A percentile compares a stretch with the other conserved stretches of the same genome.
phyloP scores from a whole-genome alignment of 2,329 filamentous ascomycete genomes.

The Aspergillus sp. region DNA sequence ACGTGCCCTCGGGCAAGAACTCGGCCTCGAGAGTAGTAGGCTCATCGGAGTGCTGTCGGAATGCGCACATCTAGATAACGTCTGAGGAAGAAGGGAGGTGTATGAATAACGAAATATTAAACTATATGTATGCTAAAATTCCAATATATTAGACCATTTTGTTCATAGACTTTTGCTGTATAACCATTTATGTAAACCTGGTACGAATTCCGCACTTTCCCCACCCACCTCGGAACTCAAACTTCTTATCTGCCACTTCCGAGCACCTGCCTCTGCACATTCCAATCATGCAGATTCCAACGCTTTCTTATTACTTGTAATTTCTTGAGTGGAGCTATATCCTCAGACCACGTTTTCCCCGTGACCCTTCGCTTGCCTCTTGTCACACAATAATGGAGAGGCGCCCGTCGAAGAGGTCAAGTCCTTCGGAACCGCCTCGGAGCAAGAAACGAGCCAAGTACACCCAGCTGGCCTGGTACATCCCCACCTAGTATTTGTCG shows the following conservation, averaged over 20 bases:
- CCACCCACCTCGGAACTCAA: conserved; percentile 2
- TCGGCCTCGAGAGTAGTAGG: conserved; percentile 30
- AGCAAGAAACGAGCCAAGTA: conserved; percentile 37
- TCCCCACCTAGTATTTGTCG: not conserved
- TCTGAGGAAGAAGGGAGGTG: not conserved
- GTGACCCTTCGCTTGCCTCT: not conserved
- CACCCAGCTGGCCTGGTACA: conserved; percentile 37
- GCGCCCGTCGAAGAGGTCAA: conserved; percentile 1
- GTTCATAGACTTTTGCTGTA: too few species aligned
- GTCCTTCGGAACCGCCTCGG: conserved; percentile 21
- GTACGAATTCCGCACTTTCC: conserved; percentile 1
- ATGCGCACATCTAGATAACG: conserved; percentile 27
- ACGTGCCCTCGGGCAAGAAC: conserved; percentile 49
- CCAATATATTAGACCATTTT: not conserved
- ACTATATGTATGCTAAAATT: conserved; percentile 8
- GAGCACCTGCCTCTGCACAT: not conserved
- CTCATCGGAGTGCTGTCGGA: conserved; percentile 31
- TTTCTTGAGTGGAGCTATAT: not conserved
- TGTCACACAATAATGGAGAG: conserved; percentile 12
- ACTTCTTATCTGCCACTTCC: not conserved
- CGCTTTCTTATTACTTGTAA: not conserved
- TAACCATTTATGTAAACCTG: too few species aligned
- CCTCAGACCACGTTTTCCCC: not conserved
- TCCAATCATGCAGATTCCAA: not conserved
- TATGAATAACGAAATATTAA: conserved; percentile 9